A percentile compares a stretch with the other conserved stretches of the same genome.
These are phyloP conservation scores for Silene latifolia DNA, from an alignment of 148 eudicot genomes.

Conservation along the genomic window DNA sequence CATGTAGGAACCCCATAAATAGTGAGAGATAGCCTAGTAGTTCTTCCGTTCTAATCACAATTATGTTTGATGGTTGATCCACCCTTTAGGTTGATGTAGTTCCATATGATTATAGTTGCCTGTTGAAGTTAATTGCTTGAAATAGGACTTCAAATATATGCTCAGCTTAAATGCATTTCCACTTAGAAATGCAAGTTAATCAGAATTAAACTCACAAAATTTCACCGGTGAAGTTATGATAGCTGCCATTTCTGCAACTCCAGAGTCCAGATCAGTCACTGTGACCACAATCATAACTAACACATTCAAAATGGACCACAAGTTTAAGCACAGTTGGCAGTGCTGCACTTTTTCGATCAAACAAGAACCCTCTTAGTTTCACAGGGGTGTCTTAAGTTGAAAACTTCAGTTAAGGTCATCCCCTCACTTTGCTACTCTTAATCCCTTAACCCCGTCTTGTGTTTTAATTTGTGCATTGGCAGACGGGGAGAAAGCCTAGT, in stretches of 20 bases:
- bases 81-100: neutral
- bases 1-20: neutral
- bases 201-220: neutral
- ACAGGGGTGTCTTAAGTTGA: neutral
- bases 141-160: neutral
- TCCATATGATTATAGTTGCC: neutral
- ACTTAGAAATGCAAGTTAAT: neutral
- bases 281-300: conserved; percentile 4
- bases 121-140: conserved; percentile 2
- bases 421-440: conserved; percentile 11
- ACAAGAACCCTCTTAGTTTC: neutral
- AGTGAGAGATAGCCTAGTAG: neutral
- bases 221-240: neutral
- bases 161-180: neutral
- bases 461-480: conserved; percentile 20
- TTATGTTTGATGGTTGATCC: conserved; percentile 3
- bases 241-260: neutral
- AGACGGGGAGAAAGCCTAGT: conserved; percentile 96
- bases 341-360: neutral
- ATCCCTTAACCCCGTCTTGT: neutral
- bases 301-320: neutral
- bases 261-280: neutral
- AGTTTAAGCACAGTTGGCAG: neutral
- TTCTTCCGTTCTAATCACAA: neutral
- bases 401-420: neutral